A percentile compares a stretch with the other conserved stretches of the same genome.
phyloP scores from a whole-genome alignment of 495 filamentous ascomycete genomes.

The Penicillium angulare region DNA sequence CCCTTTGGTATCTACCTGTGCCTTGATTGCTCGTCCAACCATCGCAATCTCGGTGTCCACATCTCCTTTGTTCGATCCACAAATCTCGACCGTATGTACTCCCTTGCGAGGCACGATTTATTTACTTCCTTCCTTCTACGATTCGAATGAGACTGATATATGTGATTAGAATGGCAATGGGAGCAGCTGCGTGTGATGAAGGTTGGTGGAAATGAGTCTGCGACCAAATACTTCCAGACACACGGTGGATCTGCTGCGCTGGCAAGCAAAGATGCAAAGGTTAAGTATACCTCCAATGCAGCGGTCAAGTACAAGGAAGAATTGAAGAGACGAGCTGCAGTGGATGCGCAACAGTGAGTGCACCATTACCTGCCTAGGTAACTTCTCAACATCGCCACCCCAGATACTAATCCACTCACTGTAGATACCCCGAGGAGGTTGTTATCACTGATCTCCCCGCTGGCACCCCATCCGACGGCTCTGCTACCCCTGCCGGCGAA shows the following conservation, averaged over 20 bases:
- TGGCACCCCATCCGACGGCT: conserved; percentile 56
- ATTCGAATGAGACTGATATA: conserved; percentile 17
- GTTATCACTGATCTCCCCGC: conserved; percentile 74
- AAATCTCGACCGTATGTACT: conserved; percentile 90
- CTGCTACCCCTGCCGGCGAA: conserved; percentile 72
- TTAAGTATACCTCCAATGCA: conserved; percentile 88
- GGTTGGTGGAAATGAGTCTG: conserved; percentile 96
- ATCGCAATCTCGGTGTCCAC: conserved; percentile 88
- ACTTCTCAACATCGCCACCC: background rate
- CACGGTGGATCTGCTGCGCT: conserved; percentile 92
- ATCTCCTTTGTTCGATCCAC: conserved; percentile 98
- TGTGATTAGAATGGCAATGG: conserved; percentile 90
- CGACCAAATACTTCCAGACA: conserved; percentile 95
- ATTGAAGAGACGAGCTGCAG: conserved; percentile 74
- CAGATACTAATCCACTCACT: conserved; percentile 9
- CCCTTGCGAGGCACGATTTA: no score
- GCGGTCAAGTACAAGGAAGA: conserved; percentile 97
- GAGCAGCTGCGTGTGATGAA: conserved; percentile 98
- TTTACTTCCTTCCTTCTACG: background rate
- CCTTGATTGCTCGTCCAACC: conserved; percentile 91
- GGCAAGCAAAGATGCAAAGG: conserved; percentile 92
- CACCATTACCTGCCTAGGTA: conserved; percentile 1
- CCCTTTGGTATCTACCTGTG: conserved; percentile 97
- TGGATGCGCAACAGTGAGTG: conserved; percentile 74
- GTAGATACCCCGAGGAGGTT: conserved; percentile 82